Evolutionary conservation across 257 asterid species (phyloP).

Genomic region (Lycium ferocissimum): DNA sequence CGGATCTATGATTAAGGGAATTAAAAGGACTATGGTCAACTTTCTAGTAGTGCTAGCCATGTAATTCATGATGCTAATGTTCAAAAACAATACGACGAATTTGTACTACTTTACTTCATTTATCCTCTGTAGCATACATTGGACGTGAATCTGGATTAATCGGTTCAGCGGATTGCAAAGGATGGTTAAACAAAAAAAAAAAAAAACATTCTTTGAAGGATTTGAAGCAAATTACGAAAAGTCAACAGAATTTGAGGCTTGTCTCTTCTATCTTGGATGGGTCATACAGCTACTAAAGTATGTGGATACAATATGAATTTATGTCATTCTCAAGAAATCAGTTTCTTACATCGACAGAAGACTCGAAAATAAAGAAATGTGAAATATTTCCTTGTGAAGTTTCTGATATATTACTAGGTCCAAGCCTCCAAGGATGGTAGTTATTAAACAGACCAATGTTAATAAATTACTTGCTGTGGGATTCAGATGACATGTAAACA

Average conservation of each 20-base stretch:
- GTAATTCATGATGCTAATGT: background rate
- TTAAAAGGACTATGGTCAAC: background rate
- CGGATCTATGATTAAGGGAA: background rate
- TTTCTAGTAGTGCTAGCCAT: background rate
- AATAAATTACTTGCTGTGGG: background rate
- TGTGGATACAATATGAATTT: background rate
- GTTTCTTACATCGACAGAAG: background rate
- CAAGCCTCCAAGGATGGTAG: background rate
- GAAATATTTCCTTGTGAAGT: background rate
- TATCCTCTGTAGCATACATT: no score
- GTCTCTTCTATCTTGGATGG: background rate
- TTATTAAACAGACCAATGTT: background rate
- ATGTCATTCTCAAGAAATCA: background rate
- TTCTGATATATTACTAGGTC: background rate
- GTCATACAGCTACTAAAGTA: background rate
- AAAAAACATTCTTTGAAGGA: background rate
- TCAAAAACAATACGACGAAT: background rate
- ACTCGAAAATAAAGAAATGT: background rate
- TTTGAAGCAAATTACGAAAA: background rate
- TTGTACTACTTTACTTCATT: no score
- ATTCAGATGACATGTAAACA: background rate
- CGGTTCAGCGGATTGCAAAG: background rate
- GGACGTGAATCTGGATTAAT: background rate
- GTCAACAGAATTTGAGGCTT: background rate
- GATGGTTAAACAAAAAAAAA: background rate